Evolutionary conservation across 139 green algal genomes (phyloP), one percentile per base, ranked within the genome.

Genomic region (Edaphochlamys debaryana): DNA sequence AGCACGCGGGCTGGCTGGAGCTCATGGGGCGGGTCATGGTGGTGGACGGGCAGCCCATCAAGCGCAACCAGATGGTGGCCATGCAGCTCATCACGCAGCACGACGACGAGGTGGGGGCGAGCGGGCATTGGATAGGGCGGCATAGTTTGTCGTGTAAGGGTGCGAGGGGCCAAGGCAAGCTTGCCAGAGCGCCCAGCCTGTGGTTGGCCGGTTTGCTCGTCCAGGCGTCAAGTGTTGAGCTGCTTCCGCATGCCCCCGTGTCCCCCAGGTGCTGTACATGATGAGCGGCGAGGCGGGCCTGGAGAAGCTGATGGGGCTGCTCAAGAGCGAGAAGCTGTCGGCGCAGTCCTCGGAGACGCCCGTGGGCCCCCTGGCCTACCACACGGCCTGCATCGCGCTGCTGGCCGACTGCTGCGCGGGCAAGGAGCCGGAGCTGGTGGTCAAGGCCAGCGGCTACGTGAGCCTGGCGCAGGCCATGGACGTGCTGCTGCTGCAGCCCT

Each of bases 1-100:
- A 79, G 40, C n/a, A 72, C 67, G 76, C 83, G 1, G 60, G 83
- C 52, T 88, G 83, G 83, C 83, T 88, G 45, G 77, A 84, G 62
- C 48, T 84, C 60, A 64, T 84, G 34, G 48, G 77, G 75, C 67
- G 75, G 64, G 73, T 85, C 27, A 64, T 85, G 54, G 83, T 88
- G 54, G 83, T 88, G 58, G 54, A 88, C 29, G 83, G 83, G 23
- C 67, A 25, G 52, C 64, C 76, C 52, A 38, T 86, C 32, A 85
- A 85, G 48, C 58, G 68, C 58, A 88, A 88, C 83, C 83, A 88
- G 34, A 64, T 72, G 73, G 41, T 69, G 30, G 83, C 80, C 17
- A 71, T 88, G 67, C 63, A 79, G 41, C 83, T 85, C 29, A 62
- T 82, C 56, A 58, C 45, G 1, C 50, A 85, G 68, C 67, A 69